phyloP scores from a whole-genome alignment of 768 basidiomycete species.

The Tephrocybe rancida region DNA sequence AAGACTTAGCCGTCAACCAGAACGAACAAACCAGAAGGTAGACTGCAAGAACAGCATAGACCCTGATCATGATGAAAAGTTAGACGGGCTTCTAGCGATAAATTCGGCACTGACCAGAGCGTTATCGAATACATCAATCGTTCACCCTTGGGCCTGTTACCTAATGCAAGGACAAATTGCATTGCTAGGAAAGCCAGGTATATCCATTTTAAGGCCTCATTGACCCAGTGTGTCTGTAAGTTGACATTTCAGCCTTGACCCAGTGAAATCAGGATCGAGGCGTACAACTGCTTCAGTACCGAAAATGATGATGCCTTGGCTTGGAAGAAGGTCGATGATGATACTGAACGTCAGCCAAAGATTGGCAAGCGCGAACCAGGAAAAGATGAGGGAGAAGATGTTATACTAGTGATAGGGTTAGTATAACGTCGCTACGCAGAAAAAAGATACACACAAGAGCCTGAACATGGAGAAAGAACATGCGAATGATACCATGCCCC shows the following conservation, averaged over 20 bases:
- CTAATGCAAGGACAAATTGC: slow-evolving; percentile 65
- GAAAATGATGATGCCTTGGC: slow-evolving; percentile 59
- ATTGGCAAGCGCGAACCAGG: slow-evolving; percentile 93
- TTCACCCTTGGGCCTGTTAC: slow-evolving; percentile 90
- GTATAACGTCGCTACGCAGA: neutral
- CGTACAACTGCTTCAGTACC: slow-evolving; percentile 67
- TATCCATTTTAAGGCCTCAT: slow-evolving; percentile 80
- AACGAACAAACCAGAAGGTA: slow-evolving; percentile 90
- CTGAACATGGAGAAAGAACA: slow-evolving; percentile 97
- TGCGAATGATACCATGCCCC: slow-evolving; percentile 84
- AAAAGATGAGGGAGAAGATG: slow-evolving; percentile 80
- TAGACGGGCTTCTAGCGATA: neutral
- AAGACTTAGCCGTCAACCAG: slow-evolving; percentile 80
- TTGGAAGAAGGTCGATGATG: slow-evolving; percentile 85
- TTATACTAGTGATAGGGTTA: slow-evolving; percentile 63
- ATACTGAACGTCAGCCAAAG: slow-evolving; percentile 96
- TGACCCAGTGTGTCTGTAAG: slow-evolving; percentile 85
- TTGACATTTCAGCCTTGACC: neutral
- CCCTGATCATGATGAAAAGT: slow-evolving; percentile 43
- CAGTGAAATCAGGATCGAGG: neutral
- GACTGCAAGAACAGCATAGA: slow-evolving; percentile 80
- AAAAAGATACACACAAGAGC: slow-evolving; percentile 61
- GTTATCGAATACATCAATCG: slow-evolving; percentile 70
- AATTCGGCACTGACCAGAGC: slow-evolving; percentile 54
- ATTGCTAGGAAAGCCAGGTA: slow-evolving; percentile 85